phyloP scores from a whole-genome alignment of 2,329 filamentous ascomycete genomes.

The Fusarium sp. region DNA sequence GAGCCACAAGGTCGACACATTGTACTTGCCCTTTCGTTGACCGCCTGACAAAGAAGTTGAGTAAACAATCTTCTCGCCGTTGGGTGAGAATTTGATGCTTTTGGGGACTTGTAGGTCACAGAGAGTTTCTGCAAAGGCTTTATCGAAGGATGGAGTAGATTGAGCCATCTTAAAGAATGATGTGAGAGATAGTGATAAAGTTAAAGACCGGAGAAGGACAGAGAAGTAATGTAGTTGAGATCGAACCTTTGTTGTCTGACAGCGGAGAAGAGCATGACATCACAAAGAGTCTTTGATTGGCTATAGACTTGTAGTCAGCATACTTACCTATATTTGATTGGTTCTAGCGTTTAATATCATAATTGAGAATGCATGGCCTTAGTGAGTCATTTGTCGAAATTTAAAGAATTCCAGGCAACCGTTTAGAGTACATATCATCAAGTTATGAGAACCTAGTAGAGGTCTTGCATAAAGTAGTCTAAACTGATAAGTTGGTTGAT shows the following conservation, averaged over 20 bases:
- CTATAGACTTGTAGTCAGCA: rapidly evolving
- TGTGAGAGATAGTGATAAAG: neutral
- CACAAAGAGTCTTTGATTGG: neutral
- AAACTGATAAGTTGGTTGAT: rapidly evolving
- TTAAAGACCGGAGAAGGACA: rapidly evolving
- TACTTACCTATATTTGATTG: neutral
- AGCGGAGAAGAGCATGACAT: neutral
- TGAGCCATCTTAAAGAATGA: constrained; percentile 5
- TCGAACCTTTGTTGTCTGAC: neutral
- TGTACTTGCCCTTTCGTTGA: constrained; percentile 18
- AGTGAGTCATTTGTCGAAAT: neutral
- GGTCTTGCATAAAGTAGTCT: neutral
- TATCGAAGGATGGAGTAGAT: neutral
- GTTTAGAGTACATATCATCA: rapidly evolving
- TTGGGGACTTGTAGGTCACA: constrained; percentile 30
- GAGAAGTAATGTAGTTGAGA: rapidly evolving
- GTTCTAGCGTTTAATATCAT: neutral
- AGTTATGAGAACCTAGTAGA: rapidly evolving
- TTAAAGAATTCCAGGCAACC: rapidly evolving
- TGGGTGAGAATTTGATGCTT: constrained; percentile 13
- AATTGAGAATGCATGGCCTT: too few relatives aligned
- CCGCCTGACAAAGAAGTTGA: neutral
- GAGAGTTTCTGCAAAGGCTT: constrained; percentile 18
- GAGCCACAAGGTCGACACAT: constrained; percentile 31
- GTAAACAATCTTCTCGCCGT: constrained; percentile 14